Percentiles rank a stretch among this genome's conserved stretches.
phyloP scores from a whole-genome alignment of 179 eudicot species.

The Gypsophila paniculata region DNA sequence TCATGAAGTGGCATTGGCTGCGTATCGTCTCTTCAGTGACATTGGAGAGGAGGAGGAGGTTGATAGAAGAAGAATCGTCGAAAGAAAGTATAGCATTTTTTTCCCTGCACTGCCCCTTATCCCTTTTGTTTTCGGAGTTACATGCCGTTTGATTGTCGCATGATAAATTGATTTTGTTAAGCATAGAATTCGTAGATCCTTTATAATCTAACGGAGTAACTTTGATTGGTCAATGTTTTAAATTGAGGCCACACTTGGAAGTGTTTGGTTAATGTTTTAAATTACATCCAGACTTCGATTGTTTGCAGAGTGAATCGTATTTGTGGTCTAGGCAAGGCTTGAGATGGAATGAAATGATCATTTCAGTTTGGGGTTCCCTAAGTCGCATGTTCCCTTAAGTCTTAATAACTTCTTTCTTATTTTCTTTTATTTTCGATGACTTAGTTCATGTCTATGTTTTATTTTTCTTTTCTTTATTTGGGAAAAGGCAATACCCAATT shows the following conservation, averaged over 20 bases:
- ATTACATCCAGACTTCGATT: no score
- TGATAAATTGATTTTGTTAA: background rate
- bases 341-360: background rate
- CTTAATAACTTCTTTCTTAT: no score
- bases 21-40: slow-evolving; percentile 47
- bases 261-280: no score
- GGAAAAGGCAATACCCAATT: no score
- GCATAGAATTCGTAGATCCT: background rate
- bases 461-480: no score
- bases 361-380: background rate
- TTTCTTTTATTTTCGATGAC: no score
- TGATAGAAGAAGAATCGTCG: slow-evolving; percentile 28
- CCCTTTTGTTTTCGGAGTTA: background rate
- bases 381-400: no score
- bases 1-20: slow-evolving; percentile 62
- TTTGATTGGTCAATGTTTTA: background rate
- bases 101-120: background rate
- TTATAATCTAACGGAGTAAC: background rate
- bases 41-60: slow-evolving; percentile 29
- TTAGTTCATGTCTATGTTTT: no score
- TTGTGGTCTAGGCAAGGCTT: no score
- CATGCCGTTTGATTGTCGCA: background rate
- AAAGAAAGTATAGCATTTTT: slow-evolving; percentile 48
- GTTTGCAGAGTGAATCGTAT: no score
- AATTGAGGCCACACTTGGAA: background rate